These are phyloP conservation scores for Dendrothele bispora DNA, from an alignment of 768 basidiomycete genomes.

Conservation along the genomic window DNA sequence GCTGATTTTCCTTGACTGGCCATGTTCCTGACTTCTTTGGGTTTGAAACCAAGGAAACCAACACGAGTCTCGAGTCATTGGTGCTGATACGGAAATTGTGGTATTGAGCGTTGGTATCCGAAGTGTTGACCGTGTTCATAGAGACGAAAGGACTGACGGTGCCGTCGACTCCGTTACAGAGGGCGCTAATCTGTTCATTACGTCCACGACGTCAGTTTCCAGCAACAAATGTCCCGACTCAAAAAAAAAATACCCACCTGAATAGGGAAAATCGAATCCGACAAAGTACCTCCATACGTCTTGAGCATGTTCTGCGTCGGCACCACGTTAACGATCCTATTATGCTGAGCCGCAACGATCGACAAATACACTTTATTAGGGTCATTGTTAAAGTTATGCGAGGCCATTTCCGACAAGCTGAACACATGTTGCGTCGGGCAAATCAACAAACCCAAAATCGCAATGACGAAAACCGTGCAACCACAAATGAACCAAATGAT, in stretches of 20 bases:
- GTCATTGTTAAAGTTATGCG: conserved; percentile 63
- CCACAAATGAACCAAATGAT: conserved; percentile 94
- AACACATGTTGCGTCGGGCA: conserved; percentile 96
- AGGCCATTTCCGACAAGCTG: conserved; percentile 70
- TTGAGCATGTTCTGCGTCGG: conserved; percentile 71
- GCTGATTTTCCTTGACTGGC: conserved; percentile 63
- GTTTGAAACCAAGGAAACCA: conserved; percentile 86
- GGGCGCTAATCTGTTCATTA: conserved; percentile 89
- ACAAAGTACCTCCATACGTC: conserved; percentile 78
- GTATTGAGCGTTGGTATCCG: conserved; percentile 76
- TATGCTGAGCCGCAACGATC: conserved; percentile 72
- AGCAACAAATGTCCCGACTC: too few species aligned
- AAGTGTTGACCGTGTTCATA: conserved; percentile 74
- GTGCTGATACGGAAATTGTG: conserved; percentile 94
- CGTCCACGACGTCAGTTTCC: too few species aligned
- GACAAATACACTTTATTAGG: conserved; percentile 79
- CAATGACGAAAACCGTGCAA: conserved; percentile 92
- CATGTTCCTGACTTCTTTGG: conserved; percentile 70
- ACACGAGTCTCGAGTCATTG: conserved; percentile 85
- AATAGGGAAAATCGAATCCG: conserved; percentile 87
- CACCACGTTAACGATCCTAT: conserved; percentile 68
- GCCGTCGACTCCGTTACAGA: conserved; percentile 86
- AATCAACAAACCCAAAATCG: conserved; percentile 81
- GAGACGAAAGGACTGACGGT: conserved; percentile 82
- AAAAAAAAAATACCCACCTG: too few species aligned